Evolutionary conservation across 805 yeast species (phyloP).

Genomic region (Candida suzukii): DNA sequence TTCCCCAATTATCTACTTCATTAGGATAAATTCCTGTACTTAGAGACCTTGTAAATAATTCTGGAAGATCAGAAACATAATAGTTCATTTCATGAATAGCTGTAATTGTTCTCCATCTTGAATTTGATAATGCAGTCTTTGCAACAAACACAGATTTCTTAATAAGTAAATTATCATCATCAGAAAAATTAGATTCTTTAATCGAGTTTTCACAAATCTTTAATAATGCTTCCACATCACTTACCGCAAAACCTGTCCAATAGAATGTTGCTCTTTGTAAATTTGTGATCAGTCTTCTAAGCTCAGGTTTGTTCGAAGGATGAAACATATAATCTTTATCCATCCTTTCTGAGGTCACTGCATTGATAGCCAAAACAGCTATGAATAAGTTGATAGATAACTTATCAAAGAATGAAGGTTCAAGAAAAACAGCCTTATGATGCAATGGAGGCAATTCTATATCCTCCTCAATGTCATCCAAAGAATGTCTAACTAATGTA

Average conservation of each 20-base stretch:
- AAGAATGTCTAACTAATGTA: slow-evolving; percentile 50
- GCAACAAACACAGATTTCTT: slow-evolving; percentile 38
- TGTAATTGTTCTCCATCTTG: slow-evolving; percentile 52
- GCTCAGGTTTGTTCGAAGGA: slow-evolving; percentile 44
- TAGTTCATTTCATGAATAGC: slow-evolving; percentile 62
- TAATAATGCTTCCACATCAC: slow-evolving; percentile 48
- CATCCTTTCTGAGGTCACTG: slow-evolving; percentile 62
- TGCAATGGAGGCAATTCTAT: slow-evolving; percentile 50
- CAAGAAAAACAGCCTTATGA: slow-evolving; percentile 50
- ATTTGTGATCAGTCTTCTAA: slow-evolving; percentile 52
- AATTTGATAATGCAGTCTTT: slow-evolving; percentile 40
- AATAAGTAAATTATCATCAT: slow-evolving; percentile 34
- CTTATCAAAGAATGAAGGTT: slow-evolving; percentile 57
- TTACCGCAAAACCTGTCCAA: slow-evolving; percentile 66
- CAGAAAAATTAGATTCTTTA: slow-evolving; percentile 24
- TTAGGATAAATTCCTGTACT: slow-evolving; percentile 34
- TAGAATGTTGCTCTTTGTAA: slow-evolving; percentile 62
- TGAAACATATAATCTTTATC: slow-evolving; percentile 71
- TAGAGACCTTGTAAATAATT: slow-evolving; percentile 30
- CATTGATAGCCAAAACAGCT: slow-evolving; percentile 64
- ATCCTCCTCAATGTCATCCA: slow-evolving; percentile 48
- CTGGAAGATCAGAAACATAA: slow-evolving; percentile 40
- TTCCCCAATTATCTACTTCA: slow-evolving; percentile 38
- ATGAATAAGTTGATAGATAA: slow-evolving; percentile 57
- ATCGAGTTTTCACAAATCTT: slow-evolving; percentile 40